Conservation (phyloP, 169 alveolate genomes). For the Cryptosporidium ryanae region DNA sequence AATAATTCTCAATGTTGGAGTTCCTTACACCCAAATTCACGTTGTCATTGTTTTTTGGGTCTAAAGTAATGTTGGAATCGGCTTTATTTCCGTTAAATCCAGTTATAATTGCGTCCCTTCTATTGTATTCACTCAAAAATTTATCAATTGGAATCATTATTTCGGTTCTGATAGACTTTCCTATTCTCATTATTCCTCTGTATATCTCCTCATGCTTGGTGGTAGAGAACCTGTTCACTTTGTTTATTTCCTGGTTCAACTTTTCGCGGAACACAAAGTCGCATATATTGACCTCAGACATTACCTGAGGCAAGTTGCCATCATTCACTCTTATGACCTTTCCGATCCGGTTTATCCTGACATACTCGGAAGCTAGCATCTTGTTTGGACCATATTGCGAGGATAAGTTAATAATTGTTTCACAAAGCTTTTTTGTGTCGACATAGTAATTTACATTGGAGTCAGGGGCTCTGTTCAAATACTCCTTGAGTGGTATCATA, state of each 20-base stretch:
- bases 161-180: constrained; percentile 67
- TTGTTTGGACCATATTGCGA: constrained; percentile 65
- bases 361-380: constrained; percentile 3
- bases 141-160: constrained; percentile 36
- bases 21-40: too few relatives aligned
- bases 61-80: background rate
- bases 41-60: constrained; percentile 11
- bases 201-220: constrained; percentile 76
- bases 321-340: background rate
- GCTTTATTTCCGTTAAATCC: background rate
- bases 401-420: constrained; percentile 24
- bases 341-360: background rate
- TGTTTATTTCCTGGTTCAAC: constrained; percentile 77
- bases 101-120: background rate
- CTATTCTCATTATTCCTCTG: constrained; percentile 73
- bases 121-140: constrained; percentile 4
- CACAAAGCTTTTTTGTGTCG: constrained; percentile 27
- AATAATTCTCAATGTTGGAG: too few relatives aligned
- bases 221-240: constrained; percentile 77
- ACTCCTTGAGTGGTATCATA: constrained; percentile 33
- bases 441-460: constrained; percentile 6
- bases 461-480: constrained; percentile 22
- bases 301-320: constrained; percentile 13
- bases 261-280: constrained; percentile 75
- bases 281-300: constrained; percentile 35